These are phyloP conservation scores for Umbelopsis ramanniana DNA, from an alignment of 192 early-diverging fungal genomes.

Conservation along the genomic window DNA sequence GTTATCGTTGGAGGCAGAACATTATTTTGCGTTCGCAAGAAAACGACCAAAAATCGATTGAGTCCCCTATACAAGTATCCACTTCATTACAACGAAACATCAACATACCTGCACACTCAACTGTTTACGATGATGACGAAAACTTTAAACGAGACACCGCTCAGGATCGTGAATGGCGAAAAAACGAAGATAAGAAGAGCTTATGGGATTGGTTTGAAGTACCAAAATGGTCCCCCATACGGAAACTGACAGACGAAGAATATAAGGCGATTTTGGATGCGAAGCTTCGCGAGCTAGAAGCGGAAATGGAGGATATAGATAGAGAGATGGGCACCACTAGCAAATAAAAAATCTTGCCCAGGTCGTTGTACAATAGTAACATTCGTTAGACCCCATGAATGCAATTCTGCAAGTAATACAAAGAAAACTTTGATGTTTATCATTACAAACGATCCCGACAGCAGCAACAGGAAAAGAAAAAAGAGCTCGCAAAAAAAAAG, in stretches of 20 bases:
- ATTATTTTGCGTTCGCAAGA: conserved; percentile 45
- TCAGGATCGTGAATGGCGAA: conserved; percentile 26
- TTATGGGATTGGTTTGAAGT: conserved; percentile 53
- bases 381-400: background rate
- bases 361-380: background rate
- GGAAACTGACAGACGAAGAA: conserved; percentile 62
- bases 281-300: conserved; percentile 46
- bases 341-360: background rate
- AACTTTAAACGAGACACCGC: conserved; percentile 28
- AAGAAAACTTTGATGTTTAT: background rate
- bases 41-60: background rate
- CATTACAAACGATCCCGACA: background rate
- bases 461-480: background rate
- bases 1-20: conserved; percentile 56
- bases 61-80: conserved; percentile 21
- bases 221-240: conserved; percentile 66
- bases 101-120: conserved; percentile 4
- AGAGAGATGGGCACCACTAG: conserved; percentile 29
- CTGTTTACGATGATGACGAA: conserved; percentile 22
- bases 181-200: conserved; percentile 33
- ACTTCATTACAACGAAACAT: background rate
- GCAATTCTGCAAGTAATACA: background rate
- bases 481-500: background rate
- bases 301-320: conserved; percentile 44
- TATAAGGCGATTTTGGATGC: conserved; percentile 59